Evolutionary conservation across 2,329 filamentous ascomycete genomes (phyloP), one percentile per base, ranked within the genome.

Genomic region (Neonectria ditissima): DNA sequence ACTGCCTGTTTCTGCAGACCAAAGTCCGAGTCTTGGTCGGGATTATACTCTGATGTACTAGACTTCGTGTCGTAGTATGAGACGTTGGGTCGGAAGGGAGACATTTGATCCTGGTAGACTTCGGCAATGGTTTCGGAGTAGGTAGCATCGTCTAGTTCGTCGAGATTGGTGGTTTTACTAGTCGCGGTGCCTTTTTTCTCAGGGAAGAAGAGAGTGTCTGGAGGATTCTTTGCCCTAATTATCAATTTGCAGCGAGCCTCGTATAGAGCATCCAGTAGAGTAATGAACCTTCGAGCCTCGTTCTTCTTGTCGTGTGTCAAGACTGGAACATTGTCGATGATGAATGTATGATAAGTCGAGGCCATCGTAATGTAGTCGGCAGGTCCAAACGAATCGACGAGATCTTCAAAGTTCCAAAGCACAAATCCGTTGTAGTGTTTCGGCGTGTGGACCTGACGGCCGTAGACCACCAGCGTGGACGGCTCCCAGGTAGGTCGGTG

Each of bases 361-460:
- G 92, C 91, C 75, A 96, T 86, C 1, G 91, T 91, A 58, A 94
- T 91, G 78, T 94, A 96, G 79, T 96, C 92, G 28, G 92, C 92
- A 1, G 92, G 92, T 0, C 92, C 92, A 47, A 94, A 88, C 2
- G 83, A 82, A 6, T 84, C 84, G 62, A 92, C 93, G 1, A 95
- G 84, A 37, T 91, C 85, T 14, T 82, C 73, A 70, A 95, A 96
- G 10, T 86, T 85, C 86, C 91, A 93, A 58, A 84, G 83, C 0
- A 88, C 85, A 1, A 86, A 79, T 18, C 89, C 88, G 26, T 84
- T 78, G 65, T 85, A 78, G 39, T 90, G 84, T 4, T 82, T 81
- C 1, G 89, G 88, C 3, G 93, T 84, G 1, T 76, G 73, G 2
- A 94, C 80, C 2, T 80, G 81, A 37, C 92, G 86, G 2, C 90